Conservation (phyloP, 2,329 filamentous ascomycete species). For the Stachybotrys chartarum region DNA sequence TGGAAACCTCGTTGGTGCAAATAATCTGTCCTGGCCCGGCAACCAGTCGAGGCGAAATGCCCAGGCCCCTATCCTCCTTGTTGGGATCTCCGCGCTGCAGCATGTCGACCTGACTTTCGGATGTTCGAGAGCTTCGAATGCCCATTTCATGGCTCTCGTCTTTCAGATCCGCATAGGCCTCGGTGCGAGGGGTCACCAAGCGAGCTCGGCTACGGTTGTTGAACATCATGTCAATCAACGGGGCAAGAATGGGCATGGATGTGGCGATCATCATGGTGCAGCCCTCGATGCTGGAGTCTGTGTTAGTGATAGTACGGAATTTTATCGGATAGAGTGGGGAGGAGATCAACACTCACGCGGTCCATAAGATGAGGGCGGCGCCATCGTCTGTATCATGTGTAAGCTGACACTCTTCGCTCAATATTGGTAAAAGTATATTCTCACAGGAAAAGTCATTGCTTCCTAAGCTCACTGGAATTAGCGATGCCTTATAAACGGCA, state of each 20-base stretch:
- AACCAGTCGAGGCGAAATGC: neutral
- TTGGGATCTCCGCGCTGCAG: neutral
- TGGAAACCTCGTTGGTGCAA: neutral
- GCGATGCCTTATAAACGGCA: neutral
- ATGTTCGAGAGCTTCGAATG: neutral
- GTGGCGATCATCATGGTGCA: constrained; percentile 1
- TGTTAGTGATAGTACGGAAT: neutral
- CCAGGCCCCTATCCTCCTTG: neutral
- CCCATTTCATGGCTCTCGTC: constrained; percentile 1
- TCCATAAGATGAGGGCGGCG: neutral
- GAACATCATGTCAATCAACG: neutral
- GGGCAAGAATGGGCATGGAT: neutral
- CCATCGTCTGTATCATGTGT: neutral
- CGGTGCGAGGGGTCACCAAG: neutral
- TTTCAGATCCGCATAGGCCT: neutral
- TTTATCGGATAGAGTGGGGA: neutral
- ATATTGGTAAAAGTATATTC: neutral
- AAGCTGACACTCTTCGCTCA: neutral
- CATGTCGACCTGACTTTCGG: constrained; percentile 1
- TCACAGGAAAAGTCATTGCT: neutral
- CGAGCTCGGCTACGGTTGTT: neutral
- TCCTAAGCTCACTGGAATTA: neutral
- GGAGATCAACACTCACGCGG: neutral
- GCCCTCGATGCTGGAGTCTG: neutral
- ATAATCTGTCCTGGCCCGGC: neutral